Evolutionary conservation across 306 rosid species (phyloP), one percentile per base, ranked within the genome.

Genomic region (Crotalaria pallida): DNA sequence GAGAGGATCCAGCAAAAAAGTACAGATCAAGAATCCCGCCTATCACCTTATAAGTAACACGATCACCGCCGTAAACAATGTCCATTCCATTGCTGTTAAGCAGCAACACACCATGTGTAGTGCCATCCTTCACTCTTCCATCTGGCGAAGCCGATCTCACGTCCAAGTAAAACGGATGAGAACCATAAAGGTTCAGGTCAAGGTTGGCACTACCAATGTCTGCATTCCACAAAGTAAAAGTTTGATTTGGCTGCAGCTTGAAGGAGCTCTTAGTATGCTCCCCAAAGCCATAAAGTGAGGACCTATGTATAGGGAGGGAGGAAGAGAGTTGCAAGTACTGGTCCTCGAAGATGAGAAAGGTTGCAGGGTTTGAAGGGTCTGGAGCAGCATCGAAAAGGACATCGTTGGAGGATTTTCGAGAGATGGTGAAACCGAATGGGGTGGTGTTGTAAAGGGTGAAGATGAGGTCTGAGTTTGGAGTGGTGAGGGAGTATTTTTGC

Each of bases 51-150:
- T 82, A 92, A 21, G 87, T 89, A 56, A 92, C 53, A 63, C 85
- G 77, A 58, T 83, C 91, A 13, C 96, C 91, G 16, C 52, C 49
- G 53, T 92, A 89, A 2, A 55, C 22, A 17, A 89, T 21, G 67
- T 92, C 98, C 96, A 92, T 92, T 26, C 96, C 96, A 73, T 92
- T 88, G 38, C 88, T 90, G 27, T 89, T 92, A 4, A 86, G 70
- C 11, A 90, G 47, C 80, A 92, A 66, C 26, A 89, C 98, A 26
- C 96, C 98, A 74, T 92, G 96, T 7, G 86, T 80, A 8, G 82
- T 72, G 13, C 96, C 96, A 1, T 53, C 76, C 40, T 63, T 24
- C 55, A 80, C 80, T 51, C 29, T 67, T 8, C 88, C 94, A 52
- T 72, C 86, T 0, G 6, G 6, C 0, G 88, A 80, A 0, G 84